A percentile compares a stretch with the other conserved stretches of the same genome.
These are phyloP conservation scores for Antarctomyces pellizariae DNA, from an alignment of 495 filamentous ascomycete species.

Conservation along the genomic window DNA sequence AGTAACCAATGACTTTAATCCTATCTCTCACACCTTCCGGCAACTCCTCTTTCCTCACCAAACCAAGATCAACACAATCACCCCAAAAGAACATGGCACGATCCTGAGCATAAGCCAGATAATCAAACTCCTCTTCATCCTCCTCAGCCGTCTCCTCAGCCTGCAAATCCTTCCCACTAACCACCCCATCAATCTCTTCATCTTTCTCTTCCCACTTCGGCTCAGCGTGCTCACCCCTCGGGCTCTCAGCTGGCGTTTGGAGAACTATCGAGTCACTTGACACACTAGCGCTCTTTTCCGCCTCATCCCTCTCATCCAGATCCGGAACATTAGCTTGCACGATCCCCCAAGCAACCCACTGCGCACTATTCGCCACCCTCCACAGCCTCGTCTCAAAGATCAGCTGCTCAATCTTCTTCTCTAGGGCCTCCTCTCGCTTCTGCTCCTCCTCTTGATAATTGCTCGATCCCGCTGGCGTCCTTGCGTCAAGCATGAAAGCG, in stretches of 20 bases:
- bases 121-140: conserved; percentile 58
- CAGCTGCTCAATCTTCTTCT: conserved; percentile 40
- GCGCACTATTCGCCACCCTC: conserved; percentile 65
- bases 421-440: conserved; percentile 29
- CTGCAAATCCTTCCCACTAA: conserved; percentile 13
- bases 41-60: conserved; percentile 49
- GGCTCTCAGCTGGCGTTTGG: not conserved
- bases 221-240: conserved; percentile 3
- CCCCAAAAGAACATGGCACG: conserved; percentile 84
- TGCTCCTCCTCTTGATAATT: conserved; percentile 35
- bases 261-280: not conserved
- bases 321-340: conserved; percentile 75
- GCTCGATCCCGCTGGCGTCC: conserved; percentile 24
- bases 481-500: conserved; percentile 48
- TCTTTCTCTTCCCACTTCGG: conserved; percentile 4
- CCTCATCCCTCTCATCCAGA: conserved; percentile 12
- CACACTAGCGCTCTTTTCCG: not conserved
- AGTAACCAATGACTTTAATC: conserved; percentile 38
- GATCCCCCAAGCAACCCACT: conserved; percentile 93
- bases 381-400: conserved; percentile 61
- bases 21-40: conserved; percentile 31
- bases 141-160: conserved; percentile 20
- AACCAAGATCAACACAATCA: conserved; percentile 49
- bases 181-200: conserved; percentile 3
- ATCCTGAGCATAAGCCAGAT: conserved; percentile 75